Base-by-base conservation (phyloP, 441 rosid genomes). In the Codiaeum variegatum region DNA sequence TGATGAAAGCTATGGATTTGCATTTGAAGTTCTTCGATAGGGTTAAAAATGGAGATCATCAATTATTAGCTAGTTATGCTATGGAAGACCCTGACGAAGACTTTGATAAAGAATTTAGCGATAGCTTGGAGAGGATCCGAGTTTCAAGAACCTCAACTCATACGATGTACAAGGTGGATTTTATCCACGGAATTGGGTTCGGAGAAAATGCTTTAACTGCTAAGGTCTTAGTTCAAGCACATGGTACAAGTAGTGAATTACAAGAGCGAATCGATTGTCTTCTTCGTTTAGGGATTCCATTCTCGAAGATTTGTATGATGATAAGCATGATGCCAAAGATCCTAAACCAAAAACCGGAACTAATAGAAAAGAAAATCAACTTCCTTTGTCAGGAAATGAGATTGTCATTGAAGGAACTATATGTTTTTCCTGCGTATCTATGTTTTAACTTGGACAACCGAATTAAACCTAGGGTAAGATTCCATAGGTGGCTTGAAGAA, bases 391-490 rank as follows among this genome's bases (percentile, higher is more conserved):
- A 70, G 36, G 90, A 86, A 61, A 82, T 85, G 85, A 83, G 76
- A 66, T 61, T 66, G 67, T 77, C 88, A 26, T 79, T 90, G 79
- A 76, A 82, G 8, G 69, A 75, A 68, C 88, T 90, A 12, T 65
- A 81, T 71, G 8, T 26, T 15, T 90, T 82, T 59, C 92, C 96
- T 1, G 82, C 88, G 13, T 84, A 76, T 76, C 79, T 90, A 49
- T 85, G 85, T 80, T 90, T 80, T 66, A 84, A 90, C 78, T 73
- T 90, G 67, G 90, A 90, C 81, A 70, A 83, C 23, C 87, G 91
- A 75, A 86, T 90, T 75, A 86, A 49, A 66, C 92, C 90, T 36
- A 78, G 93, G 81, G 77, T 65, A 62, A 78, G 84, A 76, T 82
- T 87, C 75, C 85, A 88, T 67, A 79, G 29, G 55, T 85, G 89